Evolutionary conservation across 495 filamentous ascomycete species (phyloP).

Genomic region (Neurospora sp.): DNA sequence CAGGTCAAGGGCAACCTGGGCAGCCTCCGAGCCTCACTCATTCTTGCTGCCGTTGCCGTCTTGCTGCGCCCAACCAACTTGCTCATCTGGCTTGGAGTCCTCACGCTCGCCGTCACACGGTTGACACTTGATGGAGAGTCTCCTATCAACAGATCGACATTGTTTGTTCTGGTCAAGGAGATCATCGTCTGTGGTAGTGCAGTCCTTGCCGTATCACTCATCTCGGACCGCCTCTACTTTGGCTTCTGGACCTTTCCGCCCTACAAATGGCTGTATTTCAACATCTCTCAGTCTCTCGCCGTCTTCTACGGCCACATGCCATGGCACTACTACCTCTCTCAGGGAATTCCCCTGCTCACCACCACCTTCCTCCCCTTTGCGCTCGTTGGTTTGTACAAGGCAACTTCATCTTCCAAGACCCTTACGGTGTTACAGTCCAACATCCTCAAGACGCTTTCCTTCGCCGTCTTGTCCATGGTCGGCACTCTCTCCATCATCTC

Average conservation of each 20-base stretch:
- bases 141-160: conserved; percentile 31
- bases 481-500: conserved; percentile 64
- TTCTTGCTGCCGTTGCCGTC: conserved; percentile 72
- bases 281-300: conserved; percentile 74
- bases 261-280: conserved; percentile 83
- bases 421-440: conserved; percentile 29
- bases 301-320: conserved; percentile 89
- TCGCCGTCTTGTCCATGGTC: conserved; percentile 50
- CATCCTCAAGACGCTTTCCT: conserved; percentile 48
- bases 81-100: conserved; percentile 65
- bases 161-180: conserved; percentile 50
- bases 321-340: conserved; percentile 85
- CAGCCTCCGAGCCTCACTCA: conserved; percentile 58
- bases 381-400: conserved; percentile 51
- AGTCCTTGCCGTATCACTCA: conserved; percentile 50
- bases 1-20: conserved; percentile 20
- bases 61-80: conserved; percentile 85
- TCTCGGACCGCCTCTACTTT: conserved; percentile 77
- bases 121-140: conserved; percentile 28
- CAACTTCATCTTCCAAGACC: conserved; percentile 22
- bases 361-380: conserved; percentile 76
- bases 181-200: conserved; percentile 55
- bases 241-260: conserved; percentile 84
- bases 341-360: conserved; percentile 80
- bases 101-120: conserved; percentile 33